Conservation (phyloP, 1,284 basidiomycete species). For the Ceratobasidium sp. region DNA sequence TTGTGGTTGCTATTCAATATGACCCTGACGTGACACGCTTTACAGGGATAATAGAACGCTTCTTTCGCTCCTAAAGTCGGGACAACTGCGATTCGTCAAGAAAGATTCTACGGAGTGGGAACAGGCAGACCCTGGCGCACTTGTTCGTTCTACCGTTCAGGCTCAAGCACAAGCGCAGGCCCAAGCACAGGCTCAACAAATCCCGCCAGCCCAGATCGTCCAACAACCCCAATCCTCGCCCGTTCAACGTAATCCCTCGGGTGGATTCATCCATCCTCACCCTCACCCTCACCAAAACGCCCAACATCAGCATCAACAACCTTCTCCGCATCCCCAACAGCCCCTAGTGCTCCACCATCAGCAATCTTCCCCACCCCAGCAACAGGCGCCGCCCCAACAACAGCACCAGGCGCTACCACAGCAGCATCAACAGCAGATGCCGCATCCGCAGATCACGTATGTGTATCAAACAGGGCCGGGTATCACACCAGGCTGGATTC, state of each 20-base stretch:
- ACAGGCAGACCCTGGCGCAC: slow-evolving; percentile 20
- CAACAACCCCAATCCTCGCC: slow-evolving; percentile 15
- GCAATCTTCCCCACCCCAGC: not conserved
- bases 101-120: slow-evolving; percentile 34
- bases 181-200: slow-evolving; percentile 8
- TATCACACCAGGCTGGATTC: slow-evolving; percentile 23
- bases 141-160: slow-evolving; percentile 33
- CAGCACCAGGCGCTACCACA: not conserved
- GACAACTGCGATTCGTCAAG: slow-evolving; percentile 34
- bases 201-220: slow-evolving; percentile 4
- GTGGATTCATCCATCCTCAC: slow-evolving; percentile 20
- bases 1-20: not conserved
- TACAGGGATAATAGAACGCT: slow-evolving; percentile 29
- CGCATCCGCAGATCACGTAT: slow-evolving; percentile 33
- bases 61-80: slow-evolving; percentile 28
- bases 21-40: not conserved
- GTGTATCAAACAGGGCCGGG: slow-evolving; percentile 8
- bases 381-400: slow-evolving; percentile 1
- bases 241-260: not conserved
- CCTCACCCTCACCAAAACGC: slow-evolving; percentile 13
- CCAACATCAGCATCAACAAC: slow-evolving; percentile 7
- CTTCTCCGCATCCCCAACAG: not conserved
- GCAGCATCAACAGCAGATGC: not conserved
- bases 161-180: slow-evolving; percentile 22
- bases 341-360: not conserved